These are phyloP conservation scores for Curvularia hawaiiensis DNA, from an alignment of 2,329 filamentous ascomycete species.

Conservation along the genomic window DNA sequence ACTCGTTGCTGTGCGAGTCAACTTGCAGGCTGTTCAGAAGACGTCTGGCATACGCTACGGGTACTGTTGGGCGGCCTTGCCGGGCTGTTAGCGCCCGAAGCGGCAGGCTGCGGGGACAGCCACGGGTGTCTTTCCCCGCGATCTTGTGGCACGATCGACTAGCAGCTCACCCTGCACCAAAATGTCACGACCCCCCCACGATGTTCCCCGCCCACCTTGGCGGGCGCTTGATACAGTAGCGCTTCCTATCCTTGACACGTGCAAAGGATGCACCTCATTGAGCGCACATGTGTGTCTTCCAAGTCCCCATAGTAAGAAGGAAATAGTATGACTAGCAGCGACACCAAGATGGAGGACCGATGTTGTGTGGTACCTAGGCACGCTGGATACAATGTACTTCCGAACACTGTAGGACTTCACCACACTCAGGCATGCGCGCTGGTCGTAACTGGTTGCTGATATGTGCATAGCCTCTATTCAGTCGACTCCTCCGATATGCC, in stretches of 20 bases:
- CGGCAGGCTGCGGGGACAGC: conserved; percentile 29
- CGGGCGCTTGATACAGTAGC: neutral
- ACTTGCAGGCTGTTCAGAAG: neutral
- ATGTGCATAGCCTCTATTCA: conserved; percentile 46
- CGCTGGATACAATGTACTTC: conserved; percentile 34
- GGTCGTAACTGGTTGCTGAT: conserved; percentile 11
- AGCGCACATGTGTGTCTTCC: neutral
- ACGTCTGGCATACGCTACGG: conserved; percentile 5
- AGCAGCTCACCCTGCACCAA: neutral
- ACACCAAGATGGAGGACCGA: conserved; percentile 34
- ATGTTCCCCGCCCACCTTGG: conserved; percentile 4
- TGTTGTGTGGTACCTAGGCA: conserved; percentile 35
- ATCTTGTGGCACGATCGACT: conserved; percentile 11
- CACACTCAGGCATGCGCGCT: neutral
- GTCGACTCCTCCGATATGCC: conserved; percentile 49
- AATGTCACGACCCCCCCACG: conserved; percentile 17
- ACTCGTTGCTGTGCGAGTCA: neutral
- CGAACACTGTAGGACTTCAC: conserved; percentile 35
- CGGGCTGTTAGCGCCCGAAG: conserved; percentile 19
- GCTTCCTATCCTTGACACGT: neutral
- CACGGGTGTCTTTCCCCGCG: conserved; percentile 22
- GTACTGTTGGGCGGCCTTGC: conserved; percentile 11
- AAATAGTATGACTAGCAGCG: neutral
- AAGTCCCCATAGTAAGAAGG: neutral
- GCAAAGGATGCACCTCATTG: too few relatives aligned